These are phyloP conservation scores for Tylopilus plumbeoviolaceoides DNA, from an alignment of 768 basidiomycete species.

Conservation along the genomic window DNA sequence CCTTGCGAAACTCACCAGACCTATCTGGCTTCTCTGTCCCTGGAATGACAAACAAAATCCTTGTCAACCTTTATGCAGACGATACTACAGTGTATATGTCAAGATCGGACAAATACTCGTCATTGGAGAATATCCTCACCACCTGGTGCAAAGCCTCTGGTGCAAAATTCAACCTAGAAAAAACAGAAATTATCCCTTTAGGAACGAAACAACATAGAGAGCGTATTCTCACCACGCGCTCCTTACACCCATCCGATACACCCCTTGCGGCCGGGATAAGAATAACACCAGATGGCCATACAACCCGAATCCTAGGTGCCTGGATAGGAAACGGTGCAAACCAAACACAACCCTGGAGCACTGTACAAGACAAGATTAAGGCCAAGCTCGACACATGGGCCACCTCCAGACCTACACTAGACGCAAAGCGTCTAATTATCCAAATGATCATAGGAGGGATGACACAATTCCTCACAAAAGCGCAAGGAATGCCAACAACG, in stretches of 20 bases:
- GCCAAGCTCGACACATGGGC: no score
- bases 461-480: slow-evolving; percentile 30
- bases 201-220: slow-evolving; percentile 12
- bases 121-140: background rate
- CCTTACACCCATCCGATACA: background rate
- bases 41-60: background rate
- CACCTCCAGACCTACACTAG: background rate
- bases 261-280: background rate
- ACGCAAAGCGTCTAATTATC: slow-evolving; percentile 6
- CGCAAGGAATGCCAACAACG: slow-evolving; percentile 4
- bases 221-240: accelerated
- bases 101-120: slow-evolving; percentile 7
- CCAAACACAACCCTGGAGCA: slow-evolving; percentile 9
- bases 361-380: slow-evolving; percentile 20
- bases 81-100: slow-evolving; percentile 23
- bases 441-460: slow-evolving; percentile 17
- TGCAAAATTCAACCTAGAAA: slow-evolving; percentile 24
- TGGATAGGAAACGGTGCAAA: slow-evolving; percentile 25
- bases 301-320: slow-evolving; percentile 8
- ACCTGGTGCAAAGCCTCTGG: no score
- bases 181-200: slow-evolving; percentile 23
- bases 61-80: slow-evolving; percentile 25
- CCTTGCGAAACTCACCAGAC: background rate
- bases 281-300: slow-evolving; percentile 15
- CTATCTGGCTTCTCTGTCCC: background rate